These are phyloP conservation scores for Phialophora verrucosa DNA, from an alignment of 2,329 filamentous ascomycete species.

Conservation along the genomic window DNA sequence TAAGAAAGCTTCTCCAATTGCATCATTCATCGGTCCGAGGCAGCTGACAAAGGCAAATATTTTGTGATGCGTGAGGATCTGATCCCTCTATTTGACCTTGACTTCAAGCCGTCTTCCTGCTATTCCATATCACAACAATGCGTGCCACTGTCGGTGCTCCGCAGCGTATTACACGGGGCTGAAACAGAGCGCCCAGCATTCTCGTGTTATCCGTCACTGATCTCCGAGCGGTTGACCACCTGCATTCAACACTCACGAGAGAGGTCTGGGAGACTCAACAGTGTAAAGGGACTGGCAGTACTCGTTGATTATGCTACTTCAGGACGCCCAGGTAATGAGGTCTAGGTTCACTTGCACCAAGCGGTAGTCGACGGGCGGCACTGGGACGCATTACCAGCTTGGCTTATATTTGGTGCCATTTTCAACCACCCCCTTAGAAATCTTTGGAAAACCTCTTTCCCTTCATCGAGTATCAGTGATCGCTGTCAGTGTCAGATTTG, in stretches of 20 bases:
- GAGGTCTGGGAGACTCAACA: not conserved
- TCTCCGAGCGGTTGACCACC: not conserved
- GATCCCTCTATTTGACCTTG: not conserved
- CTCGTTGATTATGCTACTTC: not conserved
- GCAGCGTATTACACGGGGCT: not conserved
- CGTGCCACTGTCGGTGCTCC: no score
- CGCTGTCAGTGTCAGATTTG: conserved; percentile 34
- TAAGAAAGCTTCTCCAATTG: conserved; percentile 13
- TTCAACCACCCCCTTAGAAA: not conserved
- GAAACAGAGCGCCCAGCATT: not conserved
- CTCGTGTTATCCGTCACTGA: not conserved
- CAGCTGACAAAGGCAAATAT: conserved; percentile 3
- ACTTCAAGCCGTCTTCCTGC: not conserved
- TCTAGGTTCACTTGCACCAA: not conserved
- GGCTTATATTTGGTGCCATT: no score
- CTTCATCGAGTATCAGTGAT: not conserved
- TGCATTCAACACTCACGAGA: not conserved
- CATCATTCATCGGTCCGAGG: conserved; percentile 13
- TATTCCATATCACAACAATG: no score
- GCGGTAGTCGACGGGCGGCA: not conserved
- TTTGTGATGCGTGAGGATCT: no score
- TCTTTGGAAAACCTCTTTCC: not conserved
- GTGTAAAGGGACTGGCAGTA: not conserved
- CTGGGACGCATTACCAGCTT: no score
- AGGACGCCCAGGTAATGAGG: not conserved